Percentiles rank a stretch among this genome's conserved stretches.
Conservation (phyloP, 2,329 filamentous ascomycete species). For the Ophioceras dolichostomum region DNA sequence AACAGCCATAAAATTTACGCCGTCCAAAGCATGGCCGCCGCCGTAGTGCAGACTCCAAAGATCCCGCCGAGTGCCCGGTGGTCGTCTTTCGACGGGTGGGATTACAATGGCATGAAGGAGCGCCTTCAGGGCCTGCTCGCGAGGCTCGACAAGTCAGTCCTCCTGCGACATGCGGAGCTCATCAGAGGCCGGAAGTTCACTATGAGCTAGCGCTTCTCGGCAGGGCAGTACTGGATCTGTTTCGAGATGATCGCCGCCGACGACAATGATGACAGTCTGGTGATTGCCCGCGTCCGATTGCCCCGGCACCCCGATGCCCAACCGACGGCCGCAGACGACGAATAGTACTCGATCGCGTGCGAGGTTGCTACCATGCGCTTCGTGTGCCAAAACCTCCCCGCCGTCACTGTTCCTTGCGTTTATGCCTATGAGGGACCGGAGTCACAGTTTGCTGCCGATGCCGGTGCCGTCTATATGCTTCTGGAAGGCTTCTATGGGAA, state of each 20-base stretch:
- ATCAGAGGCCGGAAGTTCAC: not conserved
- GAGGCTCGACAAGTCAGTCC: conserved; percentile 1
- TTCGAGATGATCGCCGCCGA: conserved; percentile 12
- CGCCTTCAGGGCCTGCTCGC: conserved; percentile 4
- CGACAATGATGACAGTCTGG: conserved; percentile 8
- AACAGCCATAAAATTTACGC: not conserved
- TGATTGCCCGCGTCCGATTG: conserved; percentile 13
- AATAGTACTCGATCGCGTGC: conserved; percentile 8
- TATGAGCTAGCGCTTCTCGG: conserved; percentile 16
- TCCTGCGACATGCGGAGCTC: not conserved
- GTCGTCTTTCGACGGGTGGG: conserved; percentile 8
- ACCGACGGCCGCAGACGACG: not conserved
- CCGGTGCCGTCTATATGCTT: conserved; percentile 14
- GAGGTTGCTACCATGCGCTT: conserved; percentile 11
- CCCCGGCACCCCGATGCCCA: conserved; percentile 10
- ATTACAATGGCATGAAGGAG: conserved; percentile 8
- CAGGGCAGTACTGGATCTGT: conserved; percentile 15
- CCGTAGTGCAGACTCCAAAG: not conserved
- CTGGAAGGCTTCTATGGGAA: conserved; percentile 14
- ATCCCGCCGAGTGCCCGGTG: conserved; percentile 2
- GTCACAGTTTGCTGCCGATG: conserved; percentile 7
- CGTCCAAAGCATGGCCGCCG: not conserved
- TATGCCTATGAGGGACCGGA: conserved; percentile 10
- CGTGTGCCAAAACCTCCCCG: conserved; percentile 6
- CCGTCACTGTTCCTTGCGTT: conserved; percentile 5